Percentiles rank a stretch among this genome's conserved stretches.
Evolutionary conservation across 1,284 basidiomycete species (phyloP).

Genomic region (Rhodotorula glutinis): DNA sequence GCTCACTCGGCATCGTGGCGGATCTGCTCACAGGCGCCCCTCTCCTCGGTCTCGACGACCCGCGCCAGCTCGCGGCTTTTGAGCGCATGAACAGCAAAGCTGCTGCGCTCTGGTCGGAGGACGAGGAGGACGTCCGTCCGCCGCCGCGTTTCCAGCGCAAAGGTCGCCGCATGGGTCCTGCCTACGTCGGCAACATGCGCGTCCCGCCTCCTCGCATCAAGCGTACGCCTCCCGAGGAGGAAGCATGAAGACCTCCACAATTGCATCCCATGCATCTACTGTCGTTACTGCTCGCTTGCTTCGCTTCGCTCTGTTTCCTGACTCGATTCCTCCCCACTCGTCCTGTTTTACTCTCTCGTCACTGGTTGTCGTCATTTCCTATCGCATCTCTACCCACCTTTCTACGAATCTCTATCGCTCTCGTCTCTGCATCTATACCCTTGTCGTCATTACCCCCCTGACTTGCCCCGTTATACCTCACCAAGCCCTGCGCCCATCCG

Average conservation of each 20-base stretch:
- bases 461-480: background rate
- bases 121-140: slow-evolving; percentile 1
- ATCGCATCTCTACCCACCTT: no score
- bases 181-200: background rate
- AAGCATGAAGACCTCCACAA: background rate
- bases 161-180: background rate
- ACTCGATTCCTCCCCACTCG: no score
- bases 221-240: background rate
- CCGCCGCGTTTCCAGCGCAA: background rate
- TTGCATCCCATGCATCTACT: no score
- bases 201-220: background rate
- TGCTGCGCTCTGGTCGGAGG: background rate
- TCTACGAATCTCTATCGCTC: background rate
- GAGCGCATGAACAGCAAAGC: background rate
- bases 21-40: background rate
- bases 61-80: background rate
- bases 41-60: slow-evolving; percentile 1
- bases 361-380: background rate
- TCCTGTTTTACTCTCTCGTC: background rate
- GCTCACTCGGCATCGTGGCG: background rate
- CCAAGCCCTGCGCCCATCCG: background rate
- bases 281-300: background rate
- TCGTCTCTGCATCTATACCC: background rate
- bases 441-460: background rate
- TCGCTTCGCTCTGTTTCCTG: background rate